These are phyloP conservation scores for Beauveria australis DNA, from an alignment of 2,329 filamentous ascomycete genomes.

Conservation along the genomic window DNA sequence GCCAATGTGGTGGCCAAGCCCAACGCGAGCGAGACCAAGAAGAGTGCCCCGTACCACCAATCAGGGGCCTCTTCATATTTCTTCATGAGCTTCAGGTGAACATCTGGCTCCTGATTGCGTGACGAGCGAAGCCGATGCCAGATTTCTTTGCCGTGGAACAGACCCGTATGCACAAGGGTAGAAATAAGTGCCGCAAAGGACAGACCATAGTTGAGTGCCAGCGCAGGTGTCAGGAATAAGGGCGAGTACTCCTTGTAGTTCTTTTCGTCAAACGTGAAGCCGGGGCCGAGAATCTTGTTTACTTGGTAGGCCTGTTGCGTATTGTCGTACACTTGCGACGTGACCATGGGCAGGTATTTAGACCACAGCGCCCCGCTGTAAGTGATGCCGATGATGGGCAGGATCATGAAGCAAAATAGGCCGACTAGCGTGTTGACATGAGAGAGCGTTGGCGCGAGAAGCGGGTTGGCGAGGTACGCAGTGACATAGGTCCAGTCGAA, in stretches of 20 bases:
- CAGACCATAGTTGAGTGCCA: constrained; percentile 28
- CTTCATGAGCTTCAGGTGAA: constrained; percentile 28
- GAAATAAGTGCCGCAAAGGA: constrained; percentile 43
- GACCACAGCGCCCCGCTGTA: constrained; percentile 38
- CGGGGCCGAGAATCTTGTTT: constrained; percentile 38
- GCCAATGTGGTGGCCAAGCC: constrained; percentile 21
- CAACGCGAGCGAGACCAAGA: constrained; percentile 24
- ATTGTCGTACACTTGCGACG: constrained; percentile 48
- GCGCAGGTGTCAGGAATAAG: constrained; percentile 41
- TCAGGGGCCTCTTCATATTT: constrained; percentile 28
- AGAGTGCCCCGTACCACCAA: constrained; percentile 31
- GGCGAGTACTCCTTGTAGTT: constrained; percentile 46
- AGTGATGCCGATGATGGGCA: constrained; percentile 37
- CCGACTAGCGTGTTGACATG: constrained; percentile 38
- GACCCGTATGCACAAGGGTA: constrained; percentile 26
- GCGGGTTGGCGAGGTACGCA: constrained; percentile 33
- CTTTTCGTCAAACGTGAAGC: constrained; percentile 38
- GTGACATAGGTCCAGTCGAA: constrained; percentile 38
- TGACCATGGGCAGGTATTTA: constrained; percentile 47
- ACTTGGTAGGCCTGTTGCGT: constrained; percentile 43
- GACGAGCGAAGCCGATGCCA: constrained; percentile 36
- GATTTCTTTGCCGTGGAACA: constrained; percentile 35
- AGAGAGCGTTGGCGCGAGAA: constrained; percentile 33
- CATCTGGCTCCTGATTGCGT: constrained; percentile 31
- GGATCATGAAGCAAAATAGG: constrained; percentile 32